Evolutionary conservation across 75 land plant species (phyloP), one percentile per base, ranked within the genome.

Genomic region (Azolla pinnata): DNA sequence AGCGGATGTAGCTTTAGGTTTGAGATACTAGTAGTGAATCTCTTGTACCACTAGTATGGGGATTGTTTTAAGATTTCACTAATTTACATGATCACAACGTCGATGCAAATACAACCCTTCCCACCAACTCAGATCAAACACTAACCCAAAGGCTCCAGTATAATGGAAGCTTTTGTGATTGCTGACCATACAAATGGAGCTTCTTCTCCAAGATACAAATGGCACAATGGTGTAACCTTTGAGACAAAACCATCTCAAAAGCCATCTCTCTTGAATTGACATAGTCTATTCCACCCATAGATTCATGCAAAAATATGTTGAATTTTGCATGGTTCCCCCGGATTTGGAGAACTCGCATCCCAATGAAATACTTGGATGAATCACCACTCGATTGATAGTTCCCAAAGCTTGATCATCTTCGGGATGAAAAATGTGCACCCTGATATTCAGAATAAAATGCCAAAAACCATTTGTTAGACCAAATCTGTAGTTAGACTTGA

Each of bases 201-300:
- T 67, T 93, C 98, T 73, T 93, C 90, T 42, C 84, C 83, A 33
- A 96, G 98, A 31, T 81, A 76, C 30, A 81, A 76, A 1, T 12
- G 98, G 98, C 30, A 93, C 98, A 38, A 93, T 93, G 2, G 98
- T 93, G 68, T 93, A 93, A 17, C 98, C 98, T 58, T 88, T 83
- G 26, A 96, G 90, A 75, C 49, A 93, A 64, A 46, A 89, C 98
- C 85, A 85, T 83, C 58, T 93, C 98, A 68, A 90, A 89, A n/a
- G 98, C 82, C 64, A 93, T 83, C 70, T 93, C 98, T 54, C 98
- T 69, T 34, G 98, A 86, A 61, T 93, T 89, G 24, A 93, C 98
- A 67, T 93, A 93, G 66, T 93, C 98, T 33, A 96, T 93, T 8
- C 85, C 87, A n/a, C 84, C 90, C 48, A 93, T 87, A 40, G 96